Evolutionary conservation across 2,329 filamentous ascomycete genomes (phyloP).

Genomic region (Fusarium chaquense): DNA sequence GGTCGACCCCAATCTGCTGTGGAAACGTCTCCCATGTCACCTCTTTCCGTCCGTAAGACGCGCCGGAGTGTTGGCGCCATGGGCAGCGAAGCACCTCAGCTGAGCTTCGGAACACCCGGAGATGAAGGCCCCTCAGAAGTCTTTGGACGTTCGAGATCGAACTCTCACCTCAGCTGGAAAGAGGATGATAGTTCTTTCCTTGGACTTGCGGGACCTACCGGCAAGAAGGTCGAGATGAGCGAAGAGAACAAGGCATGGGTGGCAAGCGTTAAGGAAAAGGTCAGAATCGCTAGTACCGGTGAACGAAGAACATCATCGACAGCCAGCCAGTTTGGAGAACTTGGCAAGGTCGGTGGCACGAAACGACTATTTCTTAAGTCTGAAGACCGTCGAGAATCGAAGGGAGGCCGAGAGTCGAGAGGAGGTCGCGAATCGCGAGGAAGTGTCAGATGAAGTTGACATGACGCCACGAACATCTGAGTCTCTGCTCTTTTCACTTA

Average conservation of each 20-base stretch:
- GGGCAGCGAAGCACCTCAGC: constrained; percentile 49
- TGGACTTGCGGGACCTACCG: constrained; percentile 77
- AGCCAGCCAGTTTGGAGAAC: constrained; percentile 69
- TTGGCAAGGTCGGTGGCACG: constrained; percentile 78
- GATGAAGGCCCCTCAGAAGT: constrained; percentile 60
- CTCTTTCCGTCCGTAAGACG: constrained; percentile 67
- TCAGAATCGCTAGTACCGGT: constrained; percentile 73
- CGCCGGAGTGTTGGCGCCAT: constrained; percentile 59
- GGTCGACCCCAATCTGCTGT: constrained; percentile 57
- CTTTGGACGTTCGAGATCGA: constrained; percentile 63
- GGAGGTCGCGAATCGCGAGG: constrained; percentile 38
- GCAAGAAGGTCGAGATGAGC: constrained; percentile 73
- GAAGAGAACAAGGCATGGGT: constrained; percentile 84
- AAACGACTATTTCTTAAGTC: constrained; percentile 73
- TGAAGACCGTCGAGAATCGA: constrained; percentile 44
- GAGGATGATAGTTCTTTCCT: constrained; percentile 70
- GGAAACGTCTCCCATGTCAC: constrained; percentile 57
- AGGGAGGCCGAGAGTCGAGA: constrained; percentile 29
- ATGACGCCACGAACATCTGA: constrained; percentile 17
- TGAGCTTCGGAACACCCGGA: constrained; percentile 59
- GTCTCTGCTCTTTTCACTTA: constrained; percentile 20
- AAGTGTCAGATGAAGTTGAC: constrained; percentile 33
- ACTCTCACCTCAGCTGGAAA: constrained; percentile 67
- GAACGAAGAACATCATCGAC: constrained; percentile 58
- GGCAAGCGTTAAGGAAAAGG: constrained; percentile 84